Evolutionary conservation across 805 yeast genomes (phyloP).

Genomic region (Candida saitoana): DNA sequence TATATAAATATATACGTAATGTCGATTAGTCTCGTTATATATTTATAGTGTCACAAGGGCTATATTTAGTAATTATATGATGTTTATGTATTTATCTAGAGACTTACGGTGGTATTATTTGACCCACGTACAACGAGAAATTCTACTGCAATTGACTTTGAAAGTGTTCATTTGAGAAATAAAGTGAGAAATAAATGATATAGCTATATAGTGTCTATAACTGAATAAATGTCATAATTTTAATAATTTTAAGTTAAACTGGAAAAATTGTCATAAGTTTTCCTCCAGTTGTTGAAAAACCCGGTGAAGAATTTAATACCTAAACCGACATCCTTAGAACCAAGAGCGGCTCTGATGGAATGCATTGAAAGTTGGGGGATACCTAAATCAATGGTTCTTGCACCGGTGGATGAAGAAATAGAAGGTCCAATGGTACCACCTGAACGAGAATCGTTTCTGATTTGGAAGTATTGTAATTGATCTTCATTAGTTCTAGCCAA

Average conservation of each 20-base stretch:
- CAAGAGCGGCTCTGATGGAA: conserved; percentile 76
- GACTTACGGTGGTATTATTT: no score
- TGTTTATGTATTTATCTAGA: no score
- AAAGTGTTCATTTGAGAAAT: no score
- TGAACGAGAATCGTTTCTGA: conserved; percentile 77
- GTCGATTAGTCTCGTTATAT: no score
- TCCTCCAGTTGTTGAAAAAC: conserved; percentile 66
- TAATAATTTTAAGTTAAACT: conserved; percentile 27
- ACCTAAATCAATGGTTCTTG: conserved; percentile 76
- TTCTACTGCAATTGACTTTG: no score
- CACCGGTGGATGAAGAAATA: conserved; percentile 60
- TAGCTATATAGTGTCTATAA: no score
- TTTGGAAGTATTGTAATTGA: conserved; percentile 74
- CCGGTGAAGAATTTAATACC: conserved; percentile 70
- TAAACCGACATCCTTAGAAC: conserved; percentile 71
- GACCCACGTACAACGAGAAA: no score
- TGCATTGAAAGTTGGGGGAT: conserved; percentile 86
- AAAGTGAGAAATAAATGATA: no score
- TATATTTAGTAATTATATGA: no score
- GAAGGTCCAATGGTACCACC: conserved; percentile 89
- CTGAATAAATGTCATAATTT: not conserved
- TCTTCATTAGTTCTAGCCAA: conserved; percentile 64
- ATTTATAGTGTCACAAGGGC: no score
- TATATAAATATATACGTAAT: no score
- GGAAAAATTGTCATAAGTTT: conserved; percentile 48